phyloP scores from a whole-genome alignment of 139 green algal genomes.

The Gonium pectorale region DNA sequence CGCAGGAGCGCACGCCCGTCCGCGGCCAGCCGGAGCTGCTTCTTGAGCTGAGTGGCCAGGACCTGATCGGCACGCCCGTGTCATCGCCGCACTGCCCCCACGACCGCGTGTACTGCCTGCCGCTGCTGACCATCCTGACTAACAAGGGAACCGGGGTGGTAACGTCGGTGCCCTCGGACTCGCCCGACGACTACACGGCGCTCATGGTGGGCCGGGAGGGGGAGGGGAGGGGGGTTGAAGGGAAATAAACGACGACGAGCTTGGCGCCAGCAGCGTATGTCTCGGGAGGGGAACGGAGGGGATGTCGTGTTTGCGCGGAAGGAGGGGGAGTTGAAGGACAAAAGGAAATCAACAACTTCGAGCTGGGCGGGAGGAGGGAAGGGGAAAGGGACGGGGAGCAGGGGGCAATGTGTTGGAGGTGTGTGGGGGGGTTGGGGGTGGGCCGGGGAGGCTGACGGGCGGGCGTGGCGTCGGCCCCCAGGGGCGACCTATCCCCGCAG shows the following conservation, averaged over 20 bases:
- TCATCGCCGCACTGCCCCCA: conserved; percentile 75
- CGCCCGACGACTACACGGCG: conserved; percentile 96
- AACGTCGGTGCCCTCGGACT: conserved; percentile 95
- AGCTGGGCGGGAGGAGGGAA: too few species aligned
- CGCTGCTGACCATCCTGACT: conserved; percentile 97
- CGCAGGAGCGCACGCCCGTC: conserved; percentile 66
- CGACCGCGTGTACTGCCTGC: conserved; percentile 92
- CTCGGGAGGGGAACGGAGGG: too few species aligned
- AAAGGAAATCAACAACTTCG: too few species aligned
- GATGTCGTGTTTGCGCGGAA: too few species aligned
- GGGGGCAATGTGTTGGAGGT: too few species aligned
- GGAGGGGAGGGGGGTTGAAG: background rate
- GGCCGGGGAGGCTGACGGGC: too few species aligned
- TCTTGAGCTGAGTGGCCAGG: conserved; percentile 86
- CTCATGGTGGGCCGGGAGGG: conserved; percentile 64
- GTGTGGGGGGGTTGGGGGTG: too few species aligned
- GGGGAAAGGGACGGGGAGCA: too few species aligned
- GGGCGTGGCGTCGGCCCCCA: too few species aligned
- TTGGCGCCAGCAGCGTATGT: too few species aligned
- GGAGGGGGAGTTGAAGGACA: too few species aligned
- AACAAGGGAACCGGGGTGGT: conserved; percentile 99
- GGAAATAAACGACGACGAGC: background rate
- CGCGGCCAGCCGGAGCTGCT: conserved; percentile 82
- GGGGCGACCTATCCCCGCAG: too few species aligned
- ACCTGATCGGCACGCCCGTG: conserved; percentile 94